A percentile compares a stretch with the other conserved stretches of the same genome.
phyloP scores from a whole-genome alignment of 2,329 filamentous ascomycete species.

The Fusarium sulawesiense region DNA sequence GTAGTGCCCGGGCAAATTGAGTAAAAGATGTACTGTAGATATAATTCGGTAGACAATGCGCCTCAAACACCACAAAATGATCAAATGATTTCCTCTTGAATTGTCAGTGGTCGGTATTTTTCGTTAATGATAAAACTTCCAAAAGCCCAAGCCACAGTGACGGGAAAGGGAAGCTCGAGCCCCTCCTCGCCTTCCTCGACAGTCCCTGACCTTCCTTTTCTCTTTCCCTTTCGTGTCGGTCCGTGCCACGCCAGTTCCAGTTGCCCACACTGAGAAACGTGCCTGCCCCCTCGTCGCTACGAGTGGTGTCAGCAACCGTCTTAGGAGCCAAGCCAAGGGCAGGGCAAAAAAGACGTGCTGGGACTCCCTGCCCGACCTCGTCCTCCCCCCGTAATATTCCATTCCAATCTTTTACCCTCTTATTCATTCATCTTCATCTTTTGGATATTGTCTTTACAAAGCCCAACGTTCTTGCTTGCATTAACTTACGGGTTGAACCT shows the following conservation, averaged over 20 bases:
- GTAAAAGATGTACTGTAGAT: neutral
- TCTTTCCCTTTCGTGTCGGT: constrained; percentile 3
- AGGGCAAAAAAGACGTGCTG: constrained; percentile 35
- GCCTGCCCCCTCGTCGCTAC: constrained; percentile 8
- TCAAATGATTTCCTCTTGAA: neutral
- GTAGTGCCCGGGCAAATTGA: neutral
- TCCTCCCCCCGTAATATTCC: constrained; percentile 18
- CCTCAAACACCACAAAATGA: neutral
- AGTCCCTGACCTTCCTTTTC: constrained; percentile 17
- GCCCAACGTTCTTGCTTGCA: neutral
- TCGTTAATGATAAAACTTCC: neutral
- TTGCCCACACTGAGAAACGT: constrained; percentile 27
- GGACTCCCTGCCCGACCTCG: constrained; percentile 36
- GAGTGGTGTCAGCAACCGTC: constrained; percentile 28
- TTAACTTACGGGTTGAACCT: neutral
- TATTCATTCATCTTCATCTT: constrained; percentile 9
- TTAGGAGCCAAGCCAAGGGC: constrained; percentile 20
- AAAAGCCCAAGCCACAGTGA: constrained; percentile 36
- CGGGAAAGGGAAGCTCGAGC: neutral
- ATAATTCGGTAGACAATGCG: neutral
- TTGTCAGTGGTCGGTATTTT: neutral
- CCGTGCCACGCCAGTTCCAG: constrained; percentile 22
- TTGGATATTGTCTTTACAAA: constrained; percentile 1
- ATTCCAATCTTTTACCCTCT: constrained; percentile 16
- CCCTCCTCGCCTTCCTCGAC: constrained; percentile 14